Evolutionary conservation across 2,329 filamentous ascomycete genomes (phyloP).

Genomic region (Diaporthe citriasiana): DNA sequence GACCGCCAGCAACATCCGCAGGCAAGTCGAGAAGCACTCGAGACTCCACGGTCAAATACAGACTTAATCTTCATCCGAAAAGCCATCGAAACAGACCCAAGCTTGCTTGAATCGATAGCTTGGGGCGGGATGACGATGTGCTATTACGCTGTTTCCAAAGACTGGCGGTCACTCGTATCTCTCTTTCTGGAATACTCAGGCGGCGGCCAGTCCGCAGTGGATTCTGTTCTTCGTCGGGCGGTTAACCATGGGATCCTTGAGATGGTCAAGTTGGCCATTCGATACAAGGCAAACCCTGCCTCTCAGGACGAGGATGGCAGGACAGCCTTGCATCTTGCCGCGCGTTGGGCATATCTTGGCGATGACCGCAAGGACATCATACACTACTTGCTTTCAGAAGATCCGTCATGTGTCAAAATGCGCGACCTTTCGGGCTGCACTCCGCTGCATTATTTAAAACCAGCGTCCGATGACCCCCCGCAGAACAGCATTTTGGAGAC

Average conservation of each 20-base stretch:
- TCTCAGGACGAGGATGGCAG: background rate
- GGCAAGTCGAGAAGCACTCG: background rate
- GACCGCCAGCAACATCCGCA: background rate
- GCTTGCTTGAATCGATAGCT: background rate
- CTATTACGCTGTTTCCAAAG: background rate
- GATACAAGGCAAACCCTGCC: background rate
- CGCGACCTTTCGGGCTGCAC: background rate
- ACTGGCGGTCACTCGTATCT: background rate
- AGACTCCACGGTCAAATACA: background rate
- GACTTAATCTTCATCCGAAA: background rate
- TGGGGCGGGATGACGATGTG: background rate
- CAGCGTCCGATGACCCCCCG: too few species aligned
- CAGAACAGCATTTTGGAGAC: background rate
- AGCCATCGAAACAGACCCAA: background rate
- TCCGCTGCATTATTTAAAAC: background rate
- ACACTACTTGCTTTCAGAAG: background rate
- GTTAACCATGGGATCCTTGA: background rate
- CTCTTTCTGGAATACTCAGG: background rate
- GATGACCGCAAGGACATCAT: background rate
- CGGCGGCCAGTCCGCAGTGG: background rate
- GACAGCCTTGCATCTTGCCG: background rate
- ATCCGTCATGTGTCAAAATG: background rate
- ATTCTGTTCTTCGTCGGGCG: background rate
- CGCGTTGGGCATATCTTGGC: background rate
- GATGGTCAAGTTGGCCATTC: background rate